phyloP scores from a whole-genome alignment of 257 asterid species.

The Plantago ovata region DNA sequence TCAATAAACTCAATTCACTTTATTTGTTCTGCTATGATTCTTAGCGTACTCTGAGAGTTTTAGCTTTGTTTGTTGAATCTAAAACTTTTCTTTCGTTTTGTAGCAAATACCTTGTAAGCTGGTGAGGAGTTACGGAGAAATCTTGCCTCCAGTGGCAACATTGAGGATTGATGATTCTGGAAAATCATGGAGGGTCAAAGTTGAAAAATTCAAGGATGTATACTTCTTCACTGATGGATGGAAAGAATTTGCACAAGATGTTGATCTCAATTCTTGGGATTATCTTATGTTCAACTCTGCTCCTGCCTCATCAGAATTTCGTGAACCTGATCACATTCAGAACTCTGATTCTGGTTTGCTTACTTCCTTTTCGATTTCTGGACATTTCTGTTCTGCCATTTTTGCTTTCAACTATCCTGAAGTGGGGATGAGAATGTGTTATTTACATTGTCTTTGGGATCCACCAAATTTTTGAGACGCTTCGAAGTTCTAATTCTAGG shows the following conservation, averaged over 20 bases:
- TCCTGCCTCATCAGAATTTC: not conserved
- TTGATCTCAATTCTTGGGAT: not conserved
- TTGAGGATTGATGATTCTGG: slow-evolving; percentile 2
- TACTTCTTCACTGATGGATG: slow-evolving; percentile 16
- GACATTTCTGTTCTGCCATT: not conserved
- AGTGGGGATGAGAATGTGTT: too few relatives aligned
- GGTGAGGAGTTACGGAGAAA: slow-evolving; percentile 2
- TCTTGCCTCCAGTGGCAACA: not conserved
- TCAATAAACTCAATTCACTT: too few relatives aligned
- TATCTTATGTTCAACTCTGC: slow-evolving; percentile 1
- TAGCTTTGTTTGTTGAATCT: too few relatives aligned
- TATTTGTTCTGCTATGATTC: too few relatives aligned
- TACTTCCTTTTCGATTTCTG: not conserved
- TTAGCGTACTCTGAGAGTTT: too few relatives aligned
- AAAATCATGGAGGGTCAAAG: slow-evolving; percentile 2
- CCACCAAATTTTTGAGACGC: too few relatives aligned
- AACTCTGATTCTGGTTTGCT: not conserved
- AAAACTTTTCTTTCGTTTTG: too few relatives aligned
- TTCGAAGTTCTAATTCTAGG: too few relatives aligned
- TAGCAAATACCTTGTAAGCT: too few relatives aligned
- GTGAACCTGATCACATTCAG: not conserved
- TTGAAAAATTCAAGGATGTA: not conserved
- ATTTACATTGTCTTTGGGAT: too few relatives aligned
- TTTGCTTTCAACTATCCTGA: not conserved
- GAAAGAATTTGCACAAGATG: slow-evolving; percentile 5